Evolutionary conservation across 495 filamentous ascomycete species (phyloP), one percentile per base, ranked within the genome.

Genomic region (Neurospora sp.): DNA sequence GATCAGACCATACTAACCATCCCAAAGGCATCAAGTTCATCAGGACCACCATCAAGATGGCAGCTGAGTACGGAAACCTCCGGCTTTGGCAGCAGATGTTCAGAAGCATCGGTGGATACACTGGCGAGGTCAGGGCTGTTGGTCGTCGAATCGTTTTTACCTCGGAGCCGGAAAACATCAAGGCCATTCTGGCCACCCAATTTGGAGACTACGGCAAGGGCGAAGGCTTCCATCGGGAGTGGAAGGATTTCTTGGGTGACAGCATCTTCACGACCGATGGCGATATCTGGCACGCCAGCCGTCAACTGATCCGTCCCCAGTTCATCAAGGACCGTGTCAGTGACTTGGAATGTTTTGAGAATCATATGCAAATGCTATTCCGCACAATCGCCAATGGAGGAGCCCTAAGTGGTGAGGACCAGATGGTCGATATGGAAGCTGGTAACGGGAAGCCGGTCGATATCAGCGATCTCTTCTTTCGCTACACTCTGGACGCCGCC

Each of bases 221-320:
- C 16, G 83, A 89, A 73, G 74, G 81, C 3, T 94, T 93, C 81
- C 91, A 93, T 76, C 72, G 79, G 14, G 87, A 90, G 40, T 94
- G 91, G 90, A 84, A 87, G 70, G 86, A 87, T 38, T 94, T 95
- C 76, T 82, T 95, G 8, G 93, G 92, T 27, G 89, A 93, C 75
- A 88, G 88, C 78, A 94, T 95, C 83, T 95, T 97, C 80, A 86
- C 86, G 20, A 94, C 90, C 3, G 93, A 96, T 77, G 90, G 91
- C 8, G 84, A 89, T 61, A 75, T 86, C 44, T 96, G 94, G 94
- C 90, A 93, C 75, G 82, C 79, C 71, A 91, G 89, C 59, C 89
- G 94, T 44, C 90, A 92, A 74, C 84, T 96, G 14, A 89, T 97
- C 70, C 85, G 93, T 6, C 94, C 94, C 3, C 93, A 94, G 81